Percentiles rank a stretch among this genome's conserved stretches.
Evolutionary conservation across 257 asterid genomes (phyloP).

Genomic region (Nicotiana attenuata): DNA sequence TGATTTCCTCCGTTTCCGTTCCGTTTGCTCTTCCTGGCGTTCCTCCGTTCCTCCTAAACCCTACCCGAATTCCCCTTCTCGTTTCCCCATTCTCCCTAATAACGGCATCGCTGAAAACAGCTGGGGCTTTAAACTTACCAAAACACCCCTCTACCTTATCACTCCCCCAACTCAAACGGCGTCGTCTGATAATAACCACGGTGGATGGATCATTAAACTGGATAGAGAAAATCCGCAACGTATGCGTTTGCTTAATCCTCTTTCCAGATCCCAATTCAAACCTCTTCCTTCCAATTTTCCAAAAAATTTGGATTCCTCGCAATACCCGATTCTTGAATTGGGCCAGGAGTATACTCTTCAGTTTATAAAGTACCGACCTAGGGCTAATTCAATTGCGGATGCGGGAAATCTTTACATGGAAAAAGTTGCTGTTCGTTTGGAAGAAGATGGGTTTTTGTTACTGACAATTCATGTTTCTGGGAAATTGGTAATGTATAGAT

Average conservation of each 20-base stretch:
- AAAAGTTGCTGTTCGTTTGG: slow-evolving; percentile 55
- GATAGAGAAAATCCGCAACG: slow-evolving; percentile 49
- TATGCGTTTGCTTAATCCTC: slow-evolving; percentile 56
- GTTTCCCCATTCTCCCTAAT: slow-evolving; percentile 80
- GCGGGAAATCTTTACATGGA: slow-evolving; percentile 80
- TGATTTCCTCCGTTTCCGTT: slow-evolving; percentile 77
- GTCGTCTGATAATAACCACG: neutral
- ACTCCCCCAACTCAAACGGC: slow-evolving; percentile 20
- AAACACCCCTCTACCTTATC: slow-evolving; percentile 47
- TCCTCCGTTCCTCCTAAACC: slow-evolving; percentile 36
- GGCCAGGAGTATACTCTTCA: slow-evolving; percentile 65
- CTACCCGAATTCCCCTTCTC: slow-evolving; percentile 26
- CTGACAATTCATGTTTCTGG: slow-evolving; percentile 71
- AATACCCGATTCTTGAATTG: slow-evolving; percentile 47
- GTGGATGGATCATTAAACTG: slow-evolving; percentile 60
- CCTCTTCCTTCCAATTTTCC: slow-evolving; percentile 60
- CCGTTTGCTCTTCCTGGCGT: slow-evolving; percentile 81
- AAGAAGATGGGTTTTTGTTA: slow-evolving; percentile 35
- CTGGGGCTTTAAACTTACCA: slow-evolving; percentile 78
- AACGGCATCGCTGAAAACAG: slow-evolving; percentile 56
- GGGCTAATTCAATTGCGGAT: slow-evolving; percentile 64
- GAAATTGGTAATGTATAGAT: slow-evolving; percentile 57
- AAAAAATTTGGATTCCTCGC: slow-evolving; percentile 29
- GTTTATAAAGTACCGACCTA: slow-evolving; percentile 62
- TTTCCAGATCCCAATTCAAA: slow-evolving; percentile 40